Evolutionary conservation across 164 flowering plant genomes (phyloP).

Genomic region (Aristolochia fimbriata): DNA sequence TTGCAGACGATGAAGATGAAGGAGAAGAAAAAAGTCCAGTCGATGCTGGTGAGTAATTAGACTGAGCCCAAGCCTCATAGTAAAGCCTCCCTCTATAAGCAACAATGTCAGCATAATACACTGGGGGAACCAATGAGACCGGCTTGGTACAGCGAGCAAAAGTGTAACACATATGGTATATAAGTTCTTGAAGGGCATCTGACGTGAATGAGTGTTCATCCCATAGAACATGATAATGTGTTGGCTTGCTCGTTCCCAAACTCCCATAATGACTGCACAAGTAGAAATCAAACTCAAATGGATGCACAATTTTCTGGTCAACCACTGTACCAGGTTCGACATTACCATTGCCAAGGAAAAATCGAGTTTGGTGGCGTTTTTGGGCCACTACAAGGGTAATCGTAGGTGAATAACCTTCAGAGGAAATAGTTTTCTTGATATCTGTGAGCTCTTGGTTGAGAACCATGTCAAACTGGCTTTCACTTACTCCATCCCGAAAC

Average conservation of each 20-base stretch:
- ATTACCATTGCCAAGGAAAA: constrained; percentile 45
- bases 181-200: constrained; percentile 50
- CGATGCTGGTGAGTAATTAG: constrained; percentile 14
- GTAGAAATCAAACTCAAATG: constrained; percentile 60
- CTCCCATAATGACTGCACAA: constrained; percentile 65
- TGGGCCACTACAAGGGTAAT: constrained; percentile 64
- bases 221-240: constrained; percentile 61
- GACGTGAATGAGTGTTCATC: constrained; percentile 61
- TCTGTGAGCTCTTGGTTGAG: constrained; percentile 43
- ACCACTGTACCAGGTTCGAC: constrained; percentile 76
- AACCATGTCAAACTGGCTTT: constrained; percentile 69
- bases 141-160: constrained; percentile 81
- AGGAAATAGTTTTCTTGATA: constrained; percentile 19
- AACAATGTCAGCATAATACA: constrained; percentile 68
- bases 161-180: constrained; percentile 71
- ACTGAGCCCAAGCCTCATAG: constrained; percentile 32
- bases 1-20: constrained; percentile 11
- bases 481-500: constrained; percentile 87
- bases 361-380: constrained; percentile 69
- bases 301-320: constrained; percentile 47
- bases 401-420: constrained; percentile 31
- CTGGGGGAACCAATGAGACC: constrained; percentile 71
- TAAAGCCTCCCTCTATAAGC: constrained; percentile 67
- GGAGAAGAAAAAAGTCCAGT: constrained; percentile 17
- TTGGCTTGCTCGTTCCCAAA: constrained; percentile 78